Evolutionary conservation across 345 rosid species (phyloP).

Genomic region (Turritis glabra): DNA sequence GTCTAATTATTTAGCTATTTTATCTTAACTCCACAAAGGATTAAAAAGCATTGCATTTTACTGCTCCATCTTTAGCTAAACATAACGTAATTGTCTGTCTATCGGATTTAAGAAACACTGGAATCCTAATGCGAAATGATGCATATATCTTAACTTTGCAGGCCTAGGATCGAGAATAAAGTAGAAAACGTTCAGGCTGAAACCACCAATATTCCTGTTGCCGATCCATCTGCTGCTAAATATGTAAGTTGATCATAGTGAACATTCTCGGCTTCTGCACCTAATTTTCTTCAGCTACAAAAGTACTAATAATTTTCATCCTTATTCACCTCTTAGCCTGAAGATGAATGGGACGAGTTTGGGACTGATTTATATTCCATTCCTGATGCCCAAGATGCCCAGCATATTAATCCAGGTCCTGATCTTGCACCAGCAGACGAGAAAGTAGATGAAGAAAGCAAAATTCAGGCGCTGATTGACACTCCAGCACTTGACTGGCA

Average conservation of each 20-base stretch:
- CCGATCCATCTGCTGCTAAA: conserved; percentile 55
- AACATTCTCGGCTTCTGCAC: neutral
- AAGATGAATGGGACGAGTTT: conserved; percentile 97
- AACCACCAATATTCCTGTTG: conserved; percentile 48
- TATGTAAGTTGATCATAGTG: conserved; percentile 53
- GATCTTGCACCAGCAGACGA: conserved; percentile 63
- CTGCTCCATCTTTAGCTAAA: neutral
- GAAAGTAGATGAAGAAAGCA: conserved; percentile 91
- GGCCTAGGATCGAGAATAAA: conserved; percentile 64
- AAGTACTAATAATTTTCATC: conserved; percentile 20
- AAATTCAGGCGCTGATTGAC: conserved; percentile 84
- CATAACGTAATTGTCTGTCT: neutral
- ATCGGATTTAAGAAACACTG: neutral
- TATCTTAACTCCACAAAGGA: neutral
- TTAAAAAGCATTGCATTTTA: neutral
- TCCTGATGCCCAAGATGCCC: conserved; percentile 64
- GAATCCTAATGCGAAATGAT: conserved; percentile 2
- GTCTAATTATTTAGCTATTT: conserved; percentile 26
- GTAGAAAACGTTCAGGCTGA: conserved; percentile 55
- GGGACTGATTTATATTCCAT: conserved; percentile 93
- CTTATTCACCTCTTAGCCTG: conserved; percentile 48
- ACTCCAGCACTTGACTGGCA: conserved; percentile 99
- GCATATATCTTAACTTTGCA: conserved; percentile 40
- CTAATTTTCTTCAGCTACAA: neutral
- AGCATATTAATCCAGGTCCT: conserved; percentile 48